phyloP scores from a whole-genome alignment of 495 filamentous ascomycete genomes.

The Talaromyces ruber region DNA sequence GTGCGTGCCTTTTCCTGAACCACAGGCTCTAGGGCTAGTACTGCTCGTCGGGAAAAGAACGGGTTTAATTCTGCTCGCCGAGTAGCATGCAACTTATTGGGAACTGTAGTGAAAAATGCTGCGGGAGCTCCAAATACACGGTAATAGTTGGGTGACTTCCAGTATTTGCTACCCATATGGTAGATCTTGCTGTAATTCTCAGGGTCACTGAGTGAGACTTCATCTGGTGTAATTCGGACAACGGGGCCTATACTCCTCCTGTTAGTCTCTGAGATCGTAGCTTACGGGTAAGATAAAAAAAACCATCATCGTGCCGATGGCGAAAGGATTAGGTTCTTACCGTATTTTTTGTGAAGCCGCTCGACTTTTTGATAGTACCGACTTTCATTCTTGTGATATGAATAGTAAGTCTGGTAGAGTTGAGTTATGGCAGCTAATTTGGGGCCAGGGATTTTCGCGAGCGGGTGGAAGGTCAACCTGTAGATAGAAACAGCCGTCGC shows the following conservation, averaged over 20 bases:
- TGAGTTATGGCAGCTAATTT: not conserved
- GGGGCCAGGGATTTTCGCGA: not conserved
- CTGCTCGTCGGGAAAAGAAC: not conserved
- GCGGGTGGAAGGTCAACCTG: not conserved
- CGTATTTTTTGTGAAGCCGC: not conserved
- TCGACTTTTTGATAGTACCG: not conserved
- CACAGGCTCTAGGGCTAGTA: not conserved
- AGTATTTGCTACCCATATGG: not conserved
- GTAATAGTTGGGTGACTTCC: not conserved
- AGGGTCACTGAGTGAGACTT: not conserved
- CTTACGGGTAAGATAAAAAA: not conserved
- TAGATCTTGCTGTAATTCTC: not conserved
- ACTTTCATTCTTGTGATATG: not conserved
- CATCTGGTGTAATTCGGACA: not conserved
- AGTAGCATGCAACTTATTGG: not conserved
- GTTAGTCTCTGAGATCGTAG: not conserved
- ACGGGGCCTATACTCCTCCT: not conserved
- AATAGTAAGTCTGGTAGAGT: not conserved
- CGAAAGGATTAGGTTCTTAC: not conserved
- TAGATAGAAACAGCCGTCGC: not conserved
- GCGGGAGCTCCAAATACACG: not conserved
- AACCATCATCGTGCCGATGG: too few relatives aligned
- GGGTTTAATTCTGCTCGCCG: not conserved
- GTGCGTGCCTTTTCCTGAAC: not conserved
- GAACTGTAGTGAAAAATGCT: not conserved